Conservation (phyloP, 257 asterid species). For the Primulina eburnea region DNA sequence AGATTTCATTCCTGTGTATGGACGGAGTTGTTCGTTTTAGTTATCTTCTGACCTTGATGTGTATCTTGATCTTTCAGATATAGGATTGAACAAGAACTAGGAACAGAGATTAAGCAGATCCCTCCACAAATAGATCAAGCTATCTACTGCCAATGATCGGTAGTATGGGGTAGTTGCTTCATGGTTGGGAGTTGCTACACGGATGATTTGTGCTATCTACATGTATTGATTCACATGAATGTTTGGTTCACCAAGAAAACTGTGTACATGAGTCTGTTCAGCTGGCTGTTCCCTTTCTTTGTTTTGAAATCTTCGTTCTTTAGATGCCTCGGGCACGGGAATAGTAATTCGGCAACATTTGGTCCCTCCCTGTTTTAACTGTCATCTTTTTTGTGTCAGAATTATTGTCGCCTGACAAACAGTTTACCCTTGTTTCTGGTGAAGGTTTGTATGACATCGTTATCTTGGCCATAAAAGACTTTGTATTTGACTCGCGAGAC, state of each 20-base stretch:
- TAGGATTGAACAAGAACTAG: constrained; percentile 82
- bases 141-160: constrained; percentile 56
- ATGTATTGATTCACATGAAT: not conserved
- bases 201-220: constrained; percentile 28
- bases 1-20: constrained; percentile 11
- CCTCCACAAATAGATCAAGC: constrained; percentile 85
- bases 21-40: not conserved
- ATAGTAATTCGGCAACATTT: not conserved
- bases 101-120: constrained; percentile 80
- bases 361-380: not conserved
- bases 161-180: constrained; percentile 15
- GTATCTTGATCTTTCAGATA: constrained; percentile 37
- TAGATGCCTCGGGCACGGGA: not conserved
- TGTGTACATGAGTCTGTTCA: not conserved
- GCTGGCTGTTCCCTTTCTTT: not conserved
- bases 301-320: not conserved
- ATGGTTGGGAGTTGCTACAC: constrained; percentile 22
- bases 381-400: constrained; percentile 23
- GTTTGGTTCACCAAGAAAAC: not conserved
- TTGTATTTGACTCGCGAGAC: constrained; percentile 19
- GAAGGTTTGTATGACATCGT: constrained; percentile 14
- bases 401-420: constrained; percentile 12
- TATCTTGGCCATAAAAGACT: constrained; percentile 23
- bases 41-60: not conserved
- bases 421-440: not conserved